Percentiles rank a stretch among this genome's conserved stretches.
Evolutionary conservation across 2,329 filamentous ascomycete species (phyloP).

Genomic region (Dendryphion nanum): DNA sequence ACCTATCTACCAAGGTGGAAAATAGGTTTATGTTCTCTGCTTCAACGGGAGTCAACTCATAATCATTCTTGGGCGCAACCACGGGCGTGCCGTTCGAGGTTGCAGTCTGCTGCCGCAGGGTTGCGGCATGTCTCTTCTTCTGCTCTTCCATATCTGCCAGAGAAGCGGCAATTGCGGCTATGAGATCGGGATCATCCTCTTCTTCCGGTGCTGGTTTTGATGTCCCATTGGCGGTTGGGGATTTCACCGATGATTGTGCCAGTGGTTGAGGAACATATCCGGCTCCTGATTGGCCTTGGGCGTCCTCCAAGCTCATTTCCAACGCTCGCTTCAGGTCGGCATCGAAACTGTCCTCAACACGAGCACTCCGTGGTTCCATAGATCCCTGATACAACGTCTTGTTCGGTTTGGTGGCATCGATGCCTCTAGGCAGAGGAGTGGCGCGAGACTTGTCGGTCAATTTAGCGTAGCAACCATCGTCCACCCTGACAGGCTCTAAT

Average conservation of each 20-base stretch:
- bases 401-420: slow-evolving; percentile 50
- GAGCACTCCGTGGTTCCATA: slow-evolving; percentile 88
- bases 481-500: slow-evolving; percentile 83
- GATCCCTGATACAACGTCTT: slow-evolving; percentile 64
- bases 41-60: slow-evolving; percentile 89
- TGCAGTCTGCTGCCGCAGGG: slow-evolving; percentile 75
- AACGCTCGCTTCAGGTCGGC: slow-evolving; percentile 91
- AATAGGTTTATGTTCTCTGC: slow-evolving; percentile 98
- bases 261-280: slow-evolving; percentile 70
- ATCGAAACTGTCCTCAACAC: slow-evolving; percentile 88
- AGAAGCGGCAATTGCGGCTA: slow-evolving; percentile 92
- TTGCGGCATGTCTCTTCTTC: slow-evolving; percentile 83
- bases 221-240: slow-evolving; percentile 33
- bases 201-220: slow-evolving; percentile 53
- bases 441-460: slow-evolving; percentile 69
- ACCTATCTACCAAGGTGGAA: slow-evolving; percentile 84
- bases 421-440: slow-evolving; percentile 43
- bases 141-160: slow-evolving; percentile 97
- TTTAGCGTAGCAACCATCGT: slow-evolving; percentile 92
- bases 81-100: slow-evolving; percentile 50
- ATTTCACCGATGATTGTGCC: slow-evolving; percentile 39
- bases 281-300: slow-evolving; percentile 67
- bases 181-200: slow-evolving; percentile 89
- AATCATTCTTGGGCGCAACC: slow-evolving; percentile 79
- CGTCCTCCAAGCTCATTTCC: slow-evolving; percentile 96